Base-by-base conservation (phyloP, 495 filamentous ascomycete genomes). In the Tuber microsphaerosporum region DNA sequence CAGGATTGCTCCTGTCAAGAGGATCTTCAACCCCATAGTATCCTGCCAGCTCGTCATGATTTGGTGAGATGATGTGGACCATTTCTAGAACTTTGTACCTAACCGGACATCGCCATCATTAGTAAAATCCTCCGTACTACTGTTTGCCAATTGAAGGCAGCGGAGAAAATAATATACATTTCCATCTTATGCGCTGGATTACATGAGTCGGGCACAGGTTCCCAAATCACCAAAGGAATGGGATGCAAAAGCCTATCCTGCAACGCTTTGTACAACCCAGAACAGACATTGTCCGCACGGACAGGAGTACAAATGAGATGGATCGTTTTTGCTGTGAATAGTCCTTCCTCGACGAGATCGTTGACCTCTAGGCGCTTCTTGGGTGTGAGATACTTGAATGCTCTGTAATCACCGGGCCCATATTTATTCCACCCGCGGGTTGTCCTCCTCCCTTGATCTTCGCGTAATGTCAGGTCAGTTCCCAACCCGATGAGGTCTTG, bases 371-470 rank as follows among this genome's bases (percentile, higher is more conserved):
- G 85, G 45, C 94, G 91, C 74, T 92, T 86, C 84, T 97, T 99
- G 8, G 91, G 91, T 14, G 93, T 97, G 69, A 90, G 86, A 84
- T 97, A 99, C 83, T 89, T 89, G 87, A 99, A 99, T 34, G 89
- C 92, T 85, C 87, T 84, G 75, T 85, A 83, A 75, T 85, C 85
- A 61, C 85, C 78, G 79, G 75, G 73, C 69, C 84, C 88, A 83
- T 97, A 98, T 73, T 92, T 91, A 82, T 98, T 98, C 91, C 92
- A 97, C 44, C 92, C 94, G 39, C 93, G 89, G 0, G 95, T 98
- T 19, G 94, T 98, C 20, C 92, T 85, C 45, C 93, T 88, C 3
- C 87, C 82, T 10, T 87, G 87, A 19, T 91, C 89, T 71, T 89
- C 85, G 45, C 94, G 88, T 74, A 97, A 85, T 22, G 91, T 75